Evolutionary conservation across 2,329 filamentous ascomycete genomes (phyloP), one percentile per base, ranked within the genome.

Genomic region (Ophiostoma novo-ulmi): DNA sequence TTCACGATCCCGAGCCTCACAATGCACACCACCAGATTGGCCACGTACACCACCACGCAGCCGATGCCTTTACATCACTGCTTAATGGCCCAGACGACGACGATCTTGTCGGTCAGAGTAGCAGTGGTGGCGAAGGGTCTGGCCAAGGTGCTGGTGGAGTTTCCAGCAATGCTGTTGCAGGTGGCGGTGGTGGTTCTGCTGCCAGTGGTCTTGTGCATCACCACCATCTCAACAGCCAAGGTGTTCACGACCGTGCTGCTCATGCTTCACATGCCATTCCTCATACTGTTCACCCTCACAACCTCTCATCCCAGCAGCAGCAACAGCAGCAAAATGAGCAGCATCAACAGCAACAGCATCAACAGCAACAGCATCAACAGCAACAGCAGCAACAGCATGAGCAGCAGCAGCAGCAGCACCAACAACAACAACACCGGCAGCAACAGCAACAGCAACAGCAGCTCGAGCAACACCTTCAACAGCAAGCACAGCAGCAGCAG

Each of bases 21-120:
- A 79, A 80, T 74, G 77, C 80, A 8, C 72, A 76, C 44, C 75
- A 77, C 38, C 39, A 48, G 35, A 64, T 73, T 6, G 48, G 44
- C 31, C 70, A 72, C n/a, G 61, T 76, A 70, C 74, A 78, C 22
- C 77, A 77, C 70, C 74, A 78, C 61, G 75, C 80, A 3, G 78
- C 83, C 0, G 82, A 86, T 64, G 79, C 79, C 64, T 86, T 87
- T 75, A 84, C 87, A 70, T 83, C 84, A 0, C 77, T 87, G 1
- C 81, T 87, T 2, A 82, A 84, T 74, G 84, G 82, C 1, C 81
- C 82, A 0, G 82, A 81, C 71, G 81, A 74, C 36, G 74, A 75
- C 58, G 73, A 70, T 11, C 36, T 72, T 13, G 72, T 71, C 14
- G 66, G 41, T 0, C 66, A 68, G 20, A 36, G 22, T 11, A 41